A percentile compares a stretch with the other conserved stretches of the same genome.
These are phyloP conservation scores for Diaporthe sp. DNA, from an alignment of 2,329 filamentous ascomycete species.

Conservation along the genomic window DNA sequence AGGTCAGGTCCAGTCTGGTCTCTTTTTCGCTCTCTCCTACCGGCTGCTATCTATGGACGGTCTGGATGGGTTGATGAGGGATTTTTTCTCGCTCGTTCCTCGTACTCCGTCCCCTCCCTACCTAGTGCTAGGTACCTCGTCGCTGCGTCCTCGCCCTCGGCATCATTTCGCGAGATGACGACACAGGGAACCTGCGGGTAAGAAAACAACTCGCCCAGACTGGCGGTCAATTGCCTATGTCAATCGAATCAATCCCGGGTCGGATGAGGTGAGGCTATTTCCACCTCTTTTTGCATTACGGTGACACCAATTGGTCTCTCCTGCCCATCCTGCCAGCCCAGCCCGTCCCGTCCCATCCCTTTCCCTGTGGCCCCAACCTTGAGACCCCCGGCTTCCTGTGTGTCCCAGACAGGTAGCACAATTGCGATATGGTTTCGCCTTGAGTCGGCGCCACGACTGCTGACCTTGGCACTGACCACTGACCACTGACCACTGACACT, in stretches of 20 bases:
- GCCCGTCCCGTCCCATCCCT: neutral
- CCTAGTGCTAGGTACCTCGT: neutral
- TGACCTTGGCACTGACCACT: slow-evolving; percentile 22
- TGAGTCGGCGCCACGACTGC: slow-evolving; percentile 21
- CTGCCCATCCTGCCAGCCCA: neutral
- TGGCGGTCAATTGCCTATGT: slow-evolving; percentile 30
- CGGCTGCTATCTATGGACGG: slow-evolving; percentile 10
- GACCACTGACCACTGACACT: neutral
- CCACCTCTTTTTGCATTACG: slow-evolving; percentile 18
- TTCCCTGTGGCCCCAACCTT: neutral
- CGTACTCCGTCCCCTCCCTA: slow-evolving; percentile 14
- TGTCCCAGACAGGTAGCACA: neutral
- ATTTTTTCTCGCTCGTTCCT: slow-evolving; percentile 25
- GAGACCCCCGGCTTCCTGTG: neutral
- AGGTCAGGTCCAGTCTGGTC: slow-evolving; percentile 7
- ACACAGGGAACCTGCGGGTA: slow-evolving; percentile 24
- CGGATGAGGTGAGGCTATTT: slow-evolving; percentile 27
- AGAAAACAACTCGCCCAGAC: slow-evolving; percentile 23
- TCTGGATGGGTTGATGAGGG: slow-evolving; percentile 28
- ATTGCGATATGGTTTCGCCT: slow-evolving; percentile 25
- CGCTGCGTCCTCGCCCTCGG: slow-evolving; percentile 32
- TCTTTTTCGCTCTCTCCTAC: neutral
- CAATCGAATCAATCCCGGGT: neutral
- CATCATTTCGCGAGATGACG: slow-evolving; percentile 35
- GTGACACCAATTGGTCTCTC: slow-evolving; percentile 30